These are phyloP conservation scores for Maudiozyma humilis DNA, from an alignment of 1,139 yeast species.

Conservation along the genomic window DNA sequence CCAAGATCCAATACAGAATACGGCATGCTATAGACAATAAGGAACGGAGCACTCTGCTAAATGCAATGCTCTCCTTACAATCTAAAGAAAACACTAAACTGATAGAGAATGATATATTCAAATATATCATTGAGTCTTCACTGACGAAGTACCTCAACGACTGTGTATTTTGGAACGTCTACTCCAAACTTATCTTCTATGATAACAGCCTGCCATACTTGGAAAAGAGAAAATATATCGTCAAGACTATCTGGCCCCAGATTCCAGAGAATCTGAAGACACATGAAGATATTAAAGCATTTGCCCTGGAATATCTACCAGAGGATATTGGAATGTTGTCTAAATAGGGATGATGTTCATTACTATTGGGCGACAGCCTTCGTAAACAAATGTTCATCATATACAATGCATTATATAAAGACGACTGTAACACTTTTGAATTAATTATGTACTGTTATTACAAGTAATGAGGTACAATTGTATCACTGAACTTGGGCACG, in stretches of 20 bases:
- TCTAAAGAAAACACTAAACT: slow-evolving; percentile 17
- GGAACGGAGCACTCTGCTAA: slow-evolving; percentile 20
- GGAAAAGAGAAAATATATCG: slow-evolving; percentile 22
- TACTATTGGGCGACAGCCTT: too few species aligned
- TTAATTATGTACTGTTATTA: too few species aligned
- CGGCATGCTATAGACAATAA: slow-evolving; percentile 11
- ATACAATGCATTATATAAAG: too few species aligned
- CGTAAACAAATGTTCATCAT: too few species aligned
- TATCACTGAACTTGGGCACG: not conserved
- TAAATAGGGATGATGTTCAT: too few species aligned
- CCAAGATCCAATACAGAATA: slow-evolving; percentile 18
- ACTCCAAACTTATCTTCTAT: slow-evolving; percentile 23
- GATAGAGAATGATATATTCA: slow-evolving; percentile 22
- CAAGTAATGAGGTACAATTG: not conserved
- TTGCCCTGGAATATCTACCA: slow-evolving; percentile 24
- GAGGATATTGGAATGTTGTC: slow-evolving; percentile 21
- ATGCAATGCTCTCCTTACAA: slow-evolving; percentile 20
- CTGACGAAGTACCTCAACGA: slow-evolving; percentile 17
- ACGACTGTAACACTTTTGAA: too few species aligned
- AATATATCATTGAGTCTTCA: slow-evolving; percentile 15
- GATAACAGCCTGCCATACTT: slow-evolving; percentile 22
- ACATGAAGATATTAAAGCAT: slow-evolving; percentile 12
- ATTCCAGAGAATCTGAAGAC: slow-evolving; percentile 10
- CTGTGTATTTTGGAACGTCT: slow-evolving; percentile 24
- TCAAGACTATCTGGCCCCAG: slow-evolving; percentile 17